Base-by-base conservation (phyloP, 192 early-diverging fungal genomes). In the Cetraspora pellucida region DNA sequence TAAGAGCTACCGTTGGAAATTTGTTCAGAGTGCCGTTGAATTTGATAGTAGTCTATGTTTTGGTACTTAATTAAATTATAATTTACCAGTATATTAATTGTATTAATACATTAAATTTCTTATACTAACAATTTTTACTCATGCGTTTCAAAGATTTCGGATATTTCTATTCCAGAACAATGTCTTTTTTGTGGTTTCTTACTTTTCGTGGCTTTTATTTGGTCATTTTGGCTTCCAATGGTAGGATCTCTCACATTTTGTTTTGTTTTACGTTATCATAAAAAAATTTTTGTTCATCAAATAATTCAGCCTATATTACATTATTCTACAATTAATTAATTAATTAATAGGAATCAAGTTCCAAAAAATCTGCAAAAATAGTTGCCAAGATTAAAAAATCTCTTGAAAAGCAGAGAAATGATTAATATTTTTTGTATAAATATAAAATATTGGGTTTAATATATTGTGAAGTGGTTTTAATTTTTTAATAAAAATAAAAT, bases 11-110 rank as follows among this genome's bases (percentile, higher is more conserved):
- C 25, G 82, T 90, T 30, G 89, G 89, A 83, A 84, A 85, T 13
- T 78, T 90, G 31, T 77, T 90, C 37, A 80, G 89, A 64, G 84
- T 90, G n/a, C 89, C 89, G 50, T 87, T 90, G 89, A 90, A 90
- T 75, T 74, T 87, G 37, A 81, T 76, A 10, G 87, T 90, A 31
- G 70, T 55, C 30, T 10, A 16, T 37, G 17, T 72, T 10, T 23
- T 72, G 50, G 70, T 57, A 57, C 30, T n/a, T 72, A 5, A 52
- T 16, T 52, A 16, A 2, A 52, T 52, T 52, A 16, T 52, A 52
- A 52, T 65, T 64, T 7, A 44, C 1, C 14, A 37, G 31, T 65
- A 31, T 64, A 64, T 37, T 30, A 7, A 37, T n/a, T 14, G 9
- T n/a, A 19, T 65, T 43, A 19, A 19, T n/a, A 9, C 17, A 2